Conservation (phyloP, 1,284 basidiomycete genomes). For the Taiwanofungus camphoratus region DNA sequence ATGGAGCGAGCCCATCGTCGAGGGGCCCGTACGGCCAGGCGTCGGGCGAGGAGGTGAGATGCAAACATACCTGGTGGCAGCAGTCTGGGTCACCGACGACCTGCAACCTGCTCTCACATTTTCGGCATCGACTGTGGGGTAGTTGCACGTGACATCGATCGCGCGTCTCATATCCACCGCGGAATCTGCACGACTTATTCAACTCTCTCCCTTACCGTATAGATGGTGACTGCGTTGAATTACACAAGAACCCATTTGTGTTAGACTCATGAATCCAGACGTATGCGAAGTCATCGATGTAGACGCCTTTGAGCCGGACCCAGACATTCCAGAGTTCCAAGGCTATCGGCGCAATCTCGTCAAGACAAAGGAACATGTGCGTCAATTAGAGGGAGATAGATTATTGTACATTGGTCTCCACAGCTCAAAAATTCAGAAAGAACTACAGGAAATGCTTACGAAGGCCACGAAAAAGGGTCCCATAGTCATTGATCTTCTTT, state of each 20-base stretch:
- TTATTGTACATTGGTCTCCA: not conserved
- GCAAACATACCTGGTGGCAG: slow-evolving; percentile 14
- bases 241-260: not conserved
- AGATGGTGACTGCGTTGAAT: not conserved
- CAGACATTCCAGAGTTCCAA: slow-evolving; percentile 1
- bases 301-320: slow-evolving; percentile 5
- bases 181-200: not conserved
- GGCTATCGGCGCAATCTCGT: slow-evolving; percentile 7
- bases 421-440: not conserved
- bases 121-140: no score
- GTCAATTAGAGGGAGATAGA: not conserved
- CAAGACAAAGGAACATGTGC: slow-evolving; percentile 1
- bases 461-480: not conserved
- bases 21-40: slow-evolving; percentile 9
- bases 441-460: not conserved
- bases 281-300: slow-evolving; percentile 8
- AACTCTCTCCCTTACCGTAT: not conserved
- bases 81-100: not conserved
- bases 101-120: no score
- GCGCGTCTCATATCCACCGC: no score
- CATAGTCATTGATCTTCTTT: not conserved
- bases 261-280: not conserved
- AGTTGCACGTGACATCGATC: no score
- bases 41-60: slow-evolving; percentile 17
- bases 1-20: slow-evolving; percentile 19